These are phyloP conservation scores for Hypoxylon sp. DNA, from an alignment of 2,329 filamentous ascomycete species.

Conservation along the genomic window DNA sequence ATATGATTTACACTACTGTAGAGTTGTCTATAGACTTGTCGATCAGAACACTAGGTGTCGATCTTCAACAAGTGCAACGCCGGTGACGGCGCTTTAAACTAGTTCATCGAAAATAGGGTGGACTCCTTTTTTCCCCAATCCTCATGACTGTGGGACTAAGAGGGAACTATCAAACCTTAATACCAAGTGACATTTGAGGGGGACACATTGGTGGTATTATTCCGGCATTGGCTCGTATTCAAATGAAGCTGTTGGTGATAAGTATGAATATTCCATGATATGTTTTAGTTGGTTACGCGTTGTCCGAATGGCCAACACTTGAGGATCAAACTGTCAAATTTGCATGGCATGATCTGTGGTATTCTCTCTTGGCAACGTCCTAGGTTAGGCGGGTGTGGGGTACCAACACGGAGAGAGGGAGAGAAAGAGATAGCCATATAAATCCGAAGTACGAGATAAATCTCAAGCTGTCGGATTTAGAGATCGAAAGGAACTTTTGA, in stretches of 20 bases:
- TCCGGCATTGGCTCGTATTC: neutral
- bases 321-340: conserved; percentile 5
- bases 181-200: neutral
- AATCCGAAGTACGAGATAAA: conserved; percentile 9
- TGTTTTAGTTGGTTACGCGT: conserved; percentile 14
- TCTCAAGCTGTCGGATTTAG: conserved; percentile 22
- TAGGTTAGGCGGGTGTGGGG: conserved; percentile 14
- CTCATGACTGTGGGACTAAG: conserved; percentile 14
- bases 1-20: conserved; percentile 6
- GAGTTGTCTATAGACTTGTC: conserved; percentile 10
- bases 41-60: conserved; percentile 21
- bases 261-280: neutral
- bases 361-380: conserved; percentile 15
- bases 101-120: conserved; percentile 1
- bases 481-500: conserved; percentile 1
- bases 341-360: conserved; percentile 17
- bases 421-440: neutral
- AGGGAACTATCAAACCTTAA: conserved; percentile 1
- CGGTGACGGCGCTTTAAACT: conserved; percentile 12
- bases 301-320: conserved; percentile 4
- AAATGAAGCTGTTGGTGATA: conserved; percentile 8
- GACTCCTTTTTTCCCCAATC: neutral
- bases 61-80: conserved; percentile 18
- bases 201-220: neutral
- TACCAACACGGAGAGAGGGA: neutral